These are phyloP conservation scores for Boletus subparvulus DNA, from an alignment of 768 basidiomycete genomes.

Conservation along the genomic window DNA sequence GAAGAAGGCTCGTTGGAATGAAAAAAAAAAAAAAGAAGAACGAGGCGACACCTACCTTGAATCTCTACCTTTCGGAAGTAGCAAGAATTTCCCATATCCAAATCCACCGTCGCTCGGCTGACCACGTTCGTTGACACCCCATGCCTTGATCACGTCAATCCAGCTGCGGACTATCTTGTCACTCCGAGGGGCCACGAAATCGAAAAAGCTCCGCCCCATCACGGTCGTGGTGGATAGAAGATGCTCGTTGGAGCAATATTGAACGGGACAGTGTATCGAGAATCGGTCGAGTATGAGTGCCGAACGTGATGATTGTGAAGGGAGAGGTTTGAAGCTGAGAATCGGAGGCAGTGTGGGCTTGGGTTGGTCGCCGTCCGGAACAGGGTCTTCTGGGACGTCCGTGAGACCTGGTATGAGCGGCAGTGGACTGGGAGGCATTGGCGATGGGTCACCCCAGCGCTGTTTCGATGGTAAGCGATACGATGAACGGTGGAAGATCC, in stretches of 20 bases:
- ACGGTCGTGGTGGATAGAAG: conserved; percentile 58
- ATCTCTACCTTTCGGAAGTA: conserved; percentile 60
- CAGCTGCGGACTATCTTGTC: conserved; percentile 67
- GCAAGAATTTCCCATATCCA: conserved; percentile 70
- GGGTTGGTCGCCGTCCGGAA: conserved; percentile 2
- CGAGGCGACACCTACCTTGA: conserved; percentile 39
- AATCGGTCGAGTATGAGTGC: conserved; percentile 84
- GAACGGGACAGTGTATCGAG: conserved; percentile 58
- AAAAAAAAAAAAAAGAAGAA: not conserved
- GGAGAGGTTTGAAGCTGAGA: conserved; percentile 61
- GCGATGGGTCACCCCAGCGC: conserved; percentile 71
- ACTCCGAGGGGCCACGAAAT: conserved; percentile 66
- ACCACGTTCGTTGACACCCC: conserved; percentile 83
- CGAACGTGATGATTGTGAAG: conserved; percentile 69
- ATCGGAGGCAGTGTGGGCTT: conserved; percentile 13
- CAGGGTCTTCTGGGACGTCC: conserved; percentile 11
- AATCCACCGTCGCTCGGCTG: conserved; percentile 85
- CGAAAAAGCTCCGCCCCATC: conserved; percentile 69
- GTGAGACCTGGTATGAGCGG: conserved; percentile 25
- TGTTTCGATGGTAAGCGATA: conserved; percentile 26
- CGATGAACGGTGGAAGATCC: conserved; percentile 7
- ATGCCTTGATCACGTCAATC: conserved; percentile 76
- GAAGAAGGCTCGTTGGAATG: not conserved
- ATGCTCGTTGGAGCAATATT: conserved; percentile 74
- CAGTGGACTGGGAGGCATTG: conserved; percentile 54